Evolutionary conservation across 169 alveolate genomes (phyloP).

Genomic region (Plasmodium cynomolgi): DNA sequence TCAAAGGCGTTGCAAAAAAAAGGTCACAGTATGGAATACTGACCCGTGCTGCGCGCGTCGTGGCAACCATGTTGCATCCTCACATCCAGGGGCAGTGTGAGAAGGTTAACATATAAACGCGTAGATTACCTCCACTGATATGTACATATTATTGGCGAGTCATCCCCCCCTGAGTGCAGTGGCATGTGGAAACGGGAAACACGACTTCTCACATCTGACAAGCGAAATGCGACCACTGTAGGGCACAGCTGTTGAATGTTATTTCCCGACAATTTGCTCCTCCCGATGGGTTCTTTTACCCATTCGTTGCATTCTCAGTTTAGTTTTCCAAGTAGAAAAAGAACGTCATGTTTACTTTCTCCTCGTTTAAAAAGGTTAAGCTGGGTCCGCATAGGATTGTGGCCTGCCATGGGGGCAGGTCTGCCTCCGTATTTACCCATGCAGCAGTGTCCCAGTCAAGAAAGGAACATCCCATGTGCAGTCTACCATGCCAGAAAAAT

Average conservation of each 20-base stretch:
- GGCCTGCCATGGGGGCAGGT: neutral
- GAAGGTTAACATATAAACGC: neutral
- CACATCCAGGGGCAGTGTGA: neutral
- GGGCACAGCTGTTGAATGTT: neutral
- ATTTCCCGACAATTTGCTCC: neutral
- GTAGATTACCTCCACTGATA: neutral
- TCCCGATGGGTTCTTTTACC: neutral
- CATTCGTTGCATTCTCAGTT: neutral
- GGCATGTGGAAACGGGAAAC: neutral
- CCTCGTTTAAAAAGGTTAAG: slow-evolving; percentile 72
- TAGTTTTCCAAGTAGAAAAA: neutral
- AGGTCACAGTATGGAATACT: neutral
- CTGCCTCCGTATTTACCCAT: neutral
- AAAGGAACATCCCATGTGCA: neutral
- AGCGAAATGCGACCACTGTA: neutral
- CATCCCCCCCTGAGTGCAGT: neutral
- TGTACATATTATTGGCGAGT: neutral
- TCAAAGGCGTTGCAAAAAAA: neutral
- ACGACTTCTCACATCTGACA: neutral
- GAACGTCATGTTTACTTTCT: slow-evolving; percentile 55
- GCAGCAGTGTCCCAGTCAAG: neutral
- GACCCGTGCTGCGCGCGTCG: neutral
- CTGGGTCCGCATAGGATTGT: neutral
- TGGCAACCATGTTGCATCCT: neutral
- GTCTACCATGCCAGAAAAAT: neutral